Evolutionary conservation across 352 stramenopile species (phyloP).

Genomic region (Pythium diclinum): DNA sequence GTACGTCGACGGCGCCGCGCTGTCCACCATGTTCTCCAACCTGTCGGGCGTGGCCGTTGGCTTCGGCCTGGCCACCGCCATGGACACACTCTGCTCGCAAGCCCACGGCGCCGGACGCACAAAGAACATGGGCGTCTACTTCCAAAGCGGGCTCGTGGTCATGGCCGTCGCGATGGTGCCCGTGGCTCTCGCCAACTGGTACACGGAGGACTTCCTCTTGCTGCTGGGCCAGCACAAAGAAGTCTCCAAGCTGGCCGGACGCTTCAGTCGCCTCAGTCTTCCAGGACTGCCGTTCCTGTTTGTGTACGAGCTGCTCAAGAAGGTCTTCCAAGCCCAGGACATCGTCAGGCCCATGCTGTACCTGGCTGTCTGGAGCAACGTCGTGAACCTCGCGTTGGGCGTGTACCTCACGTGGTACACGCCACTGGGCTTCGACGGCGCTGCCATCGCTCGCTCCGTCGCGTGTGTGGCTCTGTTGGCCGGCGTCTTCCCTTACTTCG

Average conservation of each 20-base stretch:
- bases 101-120: conserved; percentile 71
- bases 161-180: conserved; percentile 55
- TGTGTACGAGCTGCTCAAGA: conserved; percentile 84
- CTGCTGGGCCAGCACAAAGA: conserved; percentile 59
- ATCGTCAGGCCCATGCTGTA: conserved; percentile 84
- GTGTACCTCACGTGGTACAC: conserved; percentile 84
- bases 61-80: conserved; percentile 78
- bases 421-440: conserved; percentile 70
- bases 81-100: conserved; percentile 89
- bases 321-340: conserved; percentile 84
- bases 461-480: conserved; percentile 56
- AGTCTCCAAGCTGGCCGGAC: conserved; percentile 64
- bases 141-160: conserved; percentile 77
- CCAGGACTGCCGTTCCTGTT: conserved; percentile 79
- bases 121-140: conserved; percentile 80
- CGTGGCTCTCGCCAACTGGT: conserved; percentile 70
- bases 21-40: conserved; percentile 81
- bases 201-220: conserved; percentile 62
- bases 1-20: conserved; percentile 63
- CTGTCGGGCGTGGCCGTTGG: conserved; percentile 71
- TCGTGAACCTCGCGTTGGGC: conserved; percentile 76
- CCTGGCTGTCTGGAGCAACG: conserved; percentile 67
- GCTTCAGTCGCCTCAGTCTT: conserved; percentile 68
- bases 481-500: conserved; percentile 63
- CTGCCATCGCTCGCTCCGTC: conserved; percentile 67